A percentile compares a stretch with the other conserved stretches of the same genome.
Evolutionary conservation across 176 grass and related monocot genomes (phyloP).

Genomic region (Tillandsia leiboldiana): DNA sequence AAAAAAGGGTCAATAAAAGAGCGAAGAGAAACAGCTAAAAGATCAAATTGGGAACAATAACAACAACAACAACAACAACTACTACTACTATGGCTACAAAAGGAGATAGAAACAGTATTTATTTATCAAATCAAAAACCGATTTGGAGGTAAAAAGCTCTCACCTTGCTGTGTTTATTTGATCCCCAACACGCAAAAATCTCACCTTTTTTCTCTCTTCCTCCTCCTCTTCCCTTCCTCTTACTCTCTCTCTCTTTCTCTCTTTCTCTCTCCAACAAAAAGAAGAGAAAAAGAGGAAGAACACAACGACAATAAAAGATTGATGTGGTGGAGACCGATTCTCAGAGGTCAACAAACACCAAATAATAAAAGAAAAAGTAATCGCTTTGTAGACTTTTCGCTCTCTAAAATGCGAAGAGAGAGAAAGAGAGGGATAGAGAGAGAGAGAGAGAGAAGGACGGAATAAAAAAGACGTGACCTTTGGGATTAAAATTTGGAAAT

Average conservation of each 20-base stretch:
- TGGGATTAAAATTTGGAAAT: background rate
- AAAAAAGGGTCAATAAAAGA: too few relatives aligned
- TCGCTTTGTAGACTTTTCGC: background rate
- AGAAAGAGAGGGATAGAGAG: background rate
- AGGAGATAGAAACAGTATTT: too few relatives aligned
- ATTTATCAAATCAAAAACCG: too few relatives aligned
- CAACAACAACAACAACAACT: constrained; percentile 4
- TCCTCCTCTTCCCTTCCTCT: background rate
- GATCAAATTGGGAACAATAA: constrained; percentile 8
- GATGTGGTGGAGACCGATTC: constrained; percentile 3
- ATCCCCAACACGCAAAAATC: too few relatives aligned
- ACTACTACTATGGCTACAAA: background rate
- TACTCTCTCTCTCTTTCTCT: background rate
- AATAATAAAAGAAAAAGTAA: background rate
- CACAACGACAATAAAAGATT: constrained; percentile 7
- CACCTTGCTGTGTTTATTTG: too few relatives aligned
- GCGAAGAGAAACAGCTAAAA: background rate
- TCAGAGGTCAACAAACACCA: background rate
- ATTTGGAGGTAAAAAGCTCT: too few relatives aligned
- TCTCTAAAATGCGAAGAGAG: background rate
- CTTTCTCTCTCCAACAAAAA: constrained; percentile 3
- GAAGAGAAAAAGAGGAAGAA: constrained; percentile 9
- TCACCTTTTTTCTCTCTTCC: background rate
- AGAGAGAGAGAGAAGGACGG: background rate
- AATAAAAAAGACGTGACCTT: background rate